Percentiles rank a stretch among this genome's conserved stretches.
phyloP scores from a whole-genome alignment of 225 moss, liverwort and hornwort species.

The Polytrichum commune region DNA sequence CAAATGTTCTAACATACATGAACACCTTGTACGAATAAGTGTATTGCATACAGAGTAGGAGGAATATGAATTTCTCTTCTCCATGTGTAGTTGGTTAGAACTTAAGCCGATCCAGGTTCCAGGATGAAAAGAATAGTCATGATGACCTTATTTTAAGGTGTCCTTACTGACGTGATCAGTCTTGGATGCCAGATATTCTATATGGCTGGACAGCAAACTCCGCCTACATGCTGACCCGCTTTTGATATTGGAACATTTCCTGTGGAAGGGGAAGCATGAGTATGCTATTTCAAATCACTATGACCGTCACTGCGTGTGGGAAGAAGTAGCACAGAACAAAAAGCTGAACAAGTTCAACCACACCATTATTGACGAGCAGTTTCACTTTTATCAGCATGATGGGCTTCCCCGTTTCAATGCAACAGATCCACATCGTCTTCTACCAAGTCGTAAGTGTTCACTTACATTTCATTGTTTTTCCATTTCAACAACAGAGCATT shows the following conservation, averaged over 20 bases:
- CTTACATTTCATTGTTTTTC: not conserved
- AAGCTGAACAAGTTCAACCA: slow-evolving; percentile 87
- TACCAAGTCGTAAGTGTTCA: slow-evolving; percentile 72
- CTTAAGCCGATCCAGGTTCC: too few species aligned
- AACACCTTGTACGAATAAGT: too few species aligned
- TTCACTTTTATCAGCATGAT: slow-evolving; percentile 73
- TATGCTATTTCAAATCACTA: slow-evolving; percentile 98
- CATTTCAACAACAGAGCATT: too few species aligned
- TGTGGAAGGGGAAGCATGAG: slow-evolving; percentile 80
- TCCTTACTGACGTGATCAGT: slow-evolving; percentile 13
- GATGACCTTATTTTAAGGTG: too few species aligned
- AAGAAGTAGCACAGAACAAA: slow-evolving; percentile 95
- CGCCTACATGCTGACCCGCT: slow-evolving; percentile 88
- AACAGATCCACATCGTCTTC: slow-evolving; percentile 54
- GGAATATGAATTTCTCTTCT: too few species aligned
- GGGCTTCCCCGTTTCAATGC: slow-evolving; percentile 81
- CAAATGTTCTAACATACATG: not conserved
- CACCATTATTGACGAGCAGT: slow-evolving; percentile 80
- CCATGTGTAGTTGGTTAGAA: too few species aligned
- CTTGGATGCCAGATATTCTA: slow-evolving; percentile 63
- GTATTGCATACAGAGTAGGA: too few species aligned
- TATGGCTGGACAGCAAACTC: slow-evolving; percentile 97
- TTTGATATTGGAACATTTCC: slow-evolving; percentile 74
- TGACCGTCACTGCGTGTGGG: slow-evolving; percentile 92
- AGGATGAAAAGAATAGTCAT: too few species aligned